Conservation (phyloP, 345 rosid genomes). For the Citrus medica region DNA sequence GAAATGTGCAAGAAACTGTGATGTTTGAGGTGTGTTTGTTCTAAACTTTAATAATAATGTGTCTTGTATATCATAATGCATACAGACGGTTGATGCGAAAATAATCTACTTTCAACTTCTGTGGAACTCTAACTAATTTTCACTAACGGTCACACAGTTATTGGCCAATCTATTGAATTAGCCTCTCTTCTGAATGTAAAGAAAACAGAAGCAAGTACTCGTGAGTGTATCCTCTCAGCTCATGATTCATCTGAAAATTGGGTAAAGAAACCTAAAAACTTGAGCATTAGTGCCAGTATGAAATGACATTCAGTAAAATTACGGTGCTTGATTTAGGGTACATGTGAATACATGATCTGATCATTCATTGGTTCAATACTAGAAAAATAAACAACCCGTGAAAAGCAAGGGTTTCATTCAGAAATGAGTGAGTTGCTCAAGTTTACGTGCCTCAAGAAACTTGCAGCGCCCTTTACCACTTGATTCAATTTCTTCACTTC, state of each 20-base stretch:
- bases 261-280: not conserved
- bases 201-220: not conserved
- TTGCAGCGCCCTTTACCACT: constrained; percentile 89
- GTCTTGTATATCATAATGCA: not conserved
- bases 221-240: not conserved
- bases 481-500: constrained; percentile 70
- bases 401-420: constrained; percentile 24
- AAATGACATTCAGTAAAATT: not conserved
- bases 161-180: not conserved
- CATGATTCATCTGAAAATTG: not conserved
- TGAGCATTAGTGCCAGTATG: not conserved
- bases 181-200: not conserved
- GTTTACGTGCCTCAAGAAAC: constrained; percentile 74
- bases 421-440: constrained; percentile 68
- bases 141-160: not conserved
- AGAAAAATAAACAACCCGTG: not conserved
- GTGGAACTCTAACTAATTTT: not conserved
- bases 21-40: not conserved
- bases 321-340: not conserved
- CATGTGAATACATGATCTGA: not conserved
- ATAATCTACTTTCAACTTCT: not conserved
- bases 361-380: not conserved
- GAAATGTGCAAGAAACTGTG: not conserved
- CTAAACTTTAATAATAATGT: not conserved
- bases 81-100: not conserved